Evolutionary conservation across 495 filamentous ascomycete species (phyloP), one percentile per base, ranked within the genome.

Genomic region (Aspergillus bridgeri): DNA sequence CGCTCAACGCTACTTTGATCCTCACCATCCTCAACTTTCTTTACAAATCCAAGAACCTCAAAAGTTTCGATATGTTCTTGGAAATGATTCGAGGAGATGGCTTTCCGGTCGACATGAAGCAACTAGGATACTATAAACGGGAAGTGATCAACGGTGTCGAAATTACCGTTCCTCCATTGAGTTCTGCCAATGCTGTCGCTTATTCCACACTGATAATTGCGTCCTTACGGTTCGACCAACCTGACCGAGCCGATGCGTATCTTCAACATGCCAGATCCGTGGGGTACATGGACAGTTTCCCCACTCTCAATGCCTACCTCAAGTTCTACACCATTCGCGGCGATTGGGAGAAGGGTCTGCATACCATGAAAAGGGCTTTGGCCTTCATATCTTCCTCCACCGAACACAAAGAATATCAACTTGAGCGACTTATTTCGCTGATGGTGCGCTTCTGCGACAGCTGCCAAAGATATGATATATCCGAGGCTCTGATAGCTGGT

Each of bases 41-140:
- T 57, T 73, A 74, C 42, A 79, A 77, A 51, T 65, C 69, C 21
- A 77, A 77, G 51, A 75, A 79, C 42, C 67, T 79, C 9, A 75
- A 70, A 45, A 64, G 68, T 25, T 78, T 78, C 48, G 75, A 79
- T 50, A 54, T 69, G 47, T 79, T 78, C 44, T 54, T 79, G 24
- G 60, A 70, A 44, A 77, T 77, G 71, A 57, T 79, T 13, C 58
- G 66, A 21, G 76, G 75, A 3, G 57, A 69, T 22, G 69, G 69
- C 5, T 76, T 73, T 48, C 64, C 72, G 3, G 61, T 70, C 3
- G 74, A 79, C 29, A 55, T 79, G 54, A 63, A 66, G 6, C 76
- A 72, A 23, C 54, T 79, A n/a, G 65, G 67, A 15, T 54, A 54
- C 24, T 77, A 62, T 59, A 58, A 61, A 45, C 58, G 43, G 17